These are phyloP conservation scores for Populus hybrid DNA, from an alignment of 441 rosid species.

Conservation along the genomic window DNA sequence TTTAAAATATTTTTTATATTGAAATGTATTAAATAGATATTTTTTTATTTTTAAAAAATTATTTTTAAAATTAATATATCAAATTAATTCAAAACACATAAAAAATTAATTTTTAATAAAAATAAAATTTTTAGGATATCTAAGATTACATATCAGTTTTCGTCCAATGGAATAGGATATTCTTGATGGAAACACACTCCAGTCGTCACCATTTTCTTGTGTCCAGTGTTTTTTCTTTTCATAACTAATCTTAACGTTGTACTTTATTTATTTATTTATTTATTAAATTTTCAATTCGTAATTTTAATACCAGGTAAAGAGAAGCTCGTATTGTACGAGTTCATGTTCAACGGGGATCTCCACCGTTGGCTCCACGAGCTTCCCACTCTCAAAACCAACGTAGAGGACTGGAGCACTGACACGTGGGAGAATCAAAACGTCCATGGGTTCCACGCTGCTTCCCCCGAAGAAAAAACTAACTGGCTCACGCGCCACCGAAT, in stretches of 20 bases:
- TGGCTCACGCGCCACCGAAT: conserved; percentile 83
- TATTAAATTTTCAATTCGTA: neutral
- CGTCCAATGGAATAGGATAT: too few species aligned
- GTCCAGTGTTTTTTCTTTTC: neutral
- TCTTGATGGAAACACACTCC: too few species aligned
- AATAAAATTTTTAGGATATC: too few species aligned
- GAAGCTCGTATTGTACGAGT: conserved; percentile 74
- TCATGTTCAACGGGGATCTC: conserved; percentile 82
- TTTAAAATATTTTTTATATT: too few species aligned
- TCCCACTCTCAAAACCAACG: conserved; percentile 73
- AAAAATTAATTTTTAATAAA: too few species aligned
- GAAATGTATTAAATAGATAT: too few species aligned
- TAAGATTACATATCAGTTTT: too few species aligned
- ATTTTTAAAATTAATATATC: too few species aligned
- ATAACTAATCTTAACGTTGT: too few species aligned
- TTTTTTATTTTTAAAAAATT: too few species aligned
- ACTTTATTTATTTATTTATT: too few species aligned
- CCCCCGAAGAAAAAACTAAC: conserved; percentile 58
- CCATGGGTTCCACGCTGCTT: conserved; percentile 22
- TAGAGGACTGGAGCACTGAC: conserved; percentile 92
- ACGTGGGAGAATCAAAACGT: conserved; percentile 63
- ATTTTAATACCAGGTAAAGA: conserved; percentile 50
- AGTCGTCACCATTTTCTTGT: neutral
- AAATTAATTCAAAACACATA: too few species aligned
- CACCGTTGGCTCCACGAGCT: conserved; percentile 94